Base-by-base conservation (phyloP, 2,329 filamentous ascomycete genomes). In the Claviceps spartinae region DNA sequence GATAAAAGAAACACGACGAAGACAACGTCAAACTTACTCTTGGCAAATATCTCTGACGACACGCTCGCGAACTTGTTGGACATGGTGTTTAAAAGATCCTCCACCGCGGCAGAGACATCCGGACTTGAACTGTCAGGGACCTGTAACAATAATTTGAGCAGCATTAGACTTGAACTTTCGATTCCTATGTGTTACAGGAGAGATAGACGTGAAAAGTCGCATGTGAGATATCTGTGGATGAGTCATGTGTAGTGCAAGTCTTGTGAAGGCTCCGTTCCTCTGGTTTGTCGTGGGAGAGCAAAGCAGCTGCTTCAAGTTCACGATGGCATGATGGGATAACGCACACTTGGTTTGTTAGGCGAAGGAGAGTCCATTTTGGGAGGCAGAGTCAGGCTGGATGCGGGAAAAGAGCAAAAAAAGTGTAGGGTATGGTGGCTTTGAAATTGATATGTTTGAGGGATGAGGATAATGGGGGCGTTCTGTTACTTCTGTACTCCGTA, bases 11-110 rank as follows among this genome's bases (percentile, higher is more conserved):
- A 8, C 24, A 47, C 13, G 13, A n/a, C 20, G 13, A 14, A 44
- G 8, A 42, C 34, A 30, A 6, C 18, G 2, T 8, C 16, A 46
- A 7, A 72, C 83, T 65, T 68, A 95, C 89, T 87, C 70, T 95
- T 95, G 40, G 85, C 79, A 60, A 95, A 88, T 54, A 96, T 84
- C 69, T 95, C 90, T 54, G 81, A 85, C 8, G 88, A 94, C 5
- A 95, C 82, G 13, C 79, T 81, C 20, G 86, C 83, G 66, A 95
- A 95, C 66, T 95, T 95, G 66, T 81, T 84, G 49, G 86, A 87
- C 0, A 96, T 72, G 46, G 88, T 84, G 63, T 90, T 88, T 4
- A 96, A 73, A 2, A 96, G 77, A 42, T 95, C 88, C 60, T 96
- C 90, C 1, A 96, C 84, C 1, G 89, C 87, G 4, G 80, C 81